These are phyloP conservation scores for Lodderomyces parapsilosis DNA, from an alignment of 1,139 yeast genomes.

Conservation along the genomic window DNA sequence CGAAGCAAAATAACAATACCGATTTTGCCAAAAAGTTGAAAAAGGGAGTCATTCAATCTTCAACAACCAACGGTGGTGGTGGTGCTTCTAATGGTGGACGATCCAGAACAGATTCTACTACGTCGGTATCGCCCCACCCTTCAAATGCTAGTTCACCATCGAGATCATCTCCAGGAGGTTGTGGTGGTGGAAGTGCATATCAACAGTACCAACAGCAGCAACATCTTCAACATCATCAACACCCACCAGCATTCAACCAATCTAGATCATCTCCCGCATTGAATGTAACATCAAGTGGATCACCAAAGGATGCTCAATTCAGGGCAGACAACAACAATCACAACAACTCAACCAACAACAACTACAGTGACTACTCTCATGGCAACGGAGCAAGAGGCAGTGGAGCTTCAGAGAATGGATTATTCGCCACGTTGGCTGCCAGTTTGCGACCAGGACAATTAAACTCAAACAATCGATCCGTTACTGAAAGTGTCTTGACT, in stretches of 20 bases:
- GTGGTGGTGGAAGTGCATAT: background rate
- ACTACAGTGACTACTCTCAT: conserved; percentile 19
- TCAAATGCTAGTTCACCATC: conserved; percentile 4
- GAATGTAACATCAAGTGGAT: conserved; percentile 9
- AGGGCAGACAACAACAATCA: conserved; percentile 10
- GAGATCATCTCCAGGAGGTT: background rate
- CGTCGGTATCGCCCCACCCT: background rate
- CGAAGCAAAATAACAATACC: conserved; percentile 49
- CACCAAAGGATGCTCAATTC: conserved; percentile 29
- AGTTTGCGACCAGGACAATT: conserved; percentile 31
- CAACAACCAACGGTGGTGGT: conserved; percentile 4
- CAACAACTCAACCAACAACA: conserved; percentile 2
- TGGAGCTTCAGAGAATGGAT: conserved; percentile 19
- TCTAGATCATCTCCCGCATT: conserved; percentile 9
- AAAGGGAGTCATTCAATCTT: conserved; percentile 30
- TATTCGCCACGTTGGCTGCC: conserved; percentile 9
- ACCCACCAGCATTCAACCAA: conserved; percentile 3
- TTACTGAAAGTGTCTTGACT: conserved; percentile 29
- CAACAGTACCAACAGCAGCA: conserved; percentile 1
- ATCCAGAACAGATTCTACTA: background rate
- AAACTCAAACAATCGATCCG: conserved; percentile 28
- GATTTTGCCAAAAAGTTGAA: conserved; percentile 50
- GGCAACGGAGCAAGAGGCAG: too few relatives aligned
- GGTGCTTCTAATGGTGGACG: background rate
- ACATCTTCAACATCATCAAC: too few relatives aligned